Evolutionary conservation across 345 rosid species (phyloP).

Genomic region (Eucalyptus polybractea): DNA sequence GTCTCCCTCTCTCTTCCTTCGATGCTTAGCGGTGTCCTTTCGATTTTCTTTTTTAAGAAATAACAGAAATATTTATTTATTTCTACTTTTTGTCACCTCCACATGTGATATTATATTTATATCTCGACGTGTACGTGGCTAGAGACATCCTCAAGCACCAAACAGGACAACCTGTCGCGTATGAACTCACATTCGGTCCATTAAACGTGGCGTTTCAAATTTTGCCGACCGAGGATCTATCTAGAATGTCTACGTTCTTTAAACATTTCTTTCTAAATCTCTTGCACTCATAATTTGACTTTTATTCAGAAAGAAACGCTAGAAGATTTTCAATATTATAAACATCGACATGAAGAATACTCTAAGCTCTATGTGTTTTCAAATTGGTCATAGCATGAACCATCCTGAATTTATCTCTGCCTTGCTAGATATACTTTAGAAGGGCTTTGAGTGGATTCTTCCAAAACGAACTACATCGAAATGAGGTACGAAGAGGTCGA

Average conservation of each 20-base stretch:
- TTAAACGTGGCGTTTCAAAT: background rate
- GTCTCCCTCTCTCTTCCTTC: background rate
- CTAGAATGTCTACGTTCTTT: background rate
- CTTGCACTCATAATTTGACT: background rate
- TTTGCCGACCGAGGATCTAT: background rate
- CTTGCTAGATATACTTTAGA: background rate
- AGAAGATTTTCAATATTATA: background rate
- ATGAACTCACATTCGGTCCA: background rate
- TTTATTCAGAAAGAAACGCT: background rate
- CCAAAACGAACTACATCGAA: background rate
- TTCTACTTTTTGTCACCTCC: background rate
- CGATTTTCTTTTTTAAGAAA: background rate
- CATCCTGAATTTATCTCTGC: background rate
- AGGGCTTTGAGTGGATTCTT: background rate
- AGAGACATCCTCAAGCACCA: background rate
- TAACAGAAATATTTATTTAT: background rate
- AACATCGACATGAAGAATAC: background rate
- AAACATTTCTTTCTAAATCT: background rate
- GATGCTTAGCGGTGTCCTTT: background rate
- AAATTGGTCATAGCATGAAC: background rate
- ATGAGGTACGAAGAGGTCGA: background rate
- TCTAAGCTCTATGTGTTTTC: background rate
- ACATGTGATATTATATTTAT: background rate
- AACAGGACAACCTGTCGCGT: background rate
- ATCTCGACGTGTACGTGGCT: background rate